These are phyloP conservation scores for Debaryomyces hansenii DNA, from an alignment of 805 yeast species.

Conservation along the genomic window DNA sequence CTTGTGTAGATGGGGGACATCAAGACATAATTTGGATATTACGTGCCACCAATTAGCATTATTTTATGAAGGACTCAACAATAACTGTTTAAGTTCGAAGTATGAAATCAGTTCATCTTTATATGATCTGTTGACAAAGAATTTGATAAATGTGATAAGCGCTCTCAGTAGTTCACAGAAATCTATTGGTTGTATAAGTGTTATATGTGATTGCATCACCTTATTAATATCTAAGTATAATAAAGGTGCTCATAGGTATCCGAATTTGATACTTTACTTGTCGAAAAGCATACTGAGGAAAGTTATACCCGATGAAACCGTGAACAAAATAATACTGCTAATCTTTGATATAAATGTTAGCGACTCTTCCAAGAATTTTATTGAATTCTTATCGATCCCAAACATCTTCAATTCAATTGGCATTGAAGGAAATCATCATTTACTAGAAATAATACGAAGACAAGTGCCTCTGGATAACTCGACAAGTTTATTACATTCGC, in stretches of 20 bases:
- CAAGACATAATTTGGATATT: conserved; percentile 4
- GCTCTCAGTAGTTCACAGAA: not conserved
- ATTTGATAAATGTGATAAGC: not conserved
- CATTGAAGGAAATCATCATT: not conserved
- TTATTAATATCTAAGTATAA: not conserved
- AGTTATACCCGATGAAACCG: not conserved
- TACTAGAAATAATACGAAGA: conserved; percentile 1
- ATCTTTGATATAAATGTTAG: conserved; percentile 7
- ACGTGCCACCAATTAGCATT: not conserved
- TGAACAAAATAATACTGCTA: conserved; percentile 2
- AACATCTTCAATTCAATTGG: conserved; percentile 2
- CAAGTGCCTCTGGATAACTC: not conserved
- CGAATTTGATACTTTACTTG: not conserved
- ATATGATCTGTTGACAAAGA: not conserved
- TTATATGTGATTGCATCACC: not conserved
- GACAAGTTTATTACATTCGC: not conserved
- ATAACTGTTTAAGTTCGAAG: not conserved
- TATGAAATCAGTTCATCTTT: not conserved
- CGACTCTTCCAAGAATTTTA: conserved; percentile 10
- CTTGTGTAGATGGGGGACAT: conserved; percentile 13
- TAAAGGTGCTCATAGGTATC: not conserved
- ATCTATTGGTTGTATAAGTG: not conserved
- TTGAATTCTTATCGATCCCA: conserved; percentile 14
- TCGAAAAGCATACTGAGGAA: not conserved
- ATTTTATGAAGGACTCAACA: not conserved